Conservation (phyloP, 148 eudicot genomes). For the Rhododendron simsii region DNA sequence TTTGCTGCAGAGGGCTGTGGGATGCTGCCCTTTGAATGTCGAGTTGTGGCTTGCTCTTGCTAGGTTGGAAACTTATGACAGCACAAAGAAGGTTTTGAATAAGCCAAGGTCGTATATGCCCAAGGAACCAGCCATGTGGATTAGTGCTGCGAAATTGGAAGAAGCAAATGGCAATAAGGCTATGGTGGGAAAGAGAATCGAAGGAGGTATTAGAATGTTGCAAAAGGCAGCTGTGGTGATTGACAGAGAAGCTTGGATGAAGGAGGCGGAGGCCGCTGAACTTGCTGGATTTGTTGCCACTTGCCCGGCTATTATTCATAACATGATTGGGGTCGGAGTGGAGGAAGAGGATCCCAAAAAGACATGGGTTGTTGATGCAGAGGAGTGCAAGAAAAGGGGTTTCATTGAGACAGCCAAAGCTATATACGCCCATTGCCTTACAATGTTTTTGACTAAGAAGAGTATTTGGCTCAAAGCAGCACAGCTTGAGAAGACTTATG, state of each 20-base stretch:
- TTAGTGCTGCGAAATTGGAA: conserved; percentile 90
- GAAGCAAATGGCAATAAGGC: conserved; percentile 79
- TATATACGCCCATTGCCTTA: conserved; percentile 46
- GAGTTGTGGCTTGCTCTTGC: conserved; percentile 96
- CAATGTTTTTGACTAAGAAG: conserved; percentile 80
- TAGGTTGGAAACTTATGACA: conserved; percentile 77
- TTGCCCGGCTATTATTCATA: conserved; percentile 72
- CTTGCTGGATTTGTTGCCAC: conserved; percentile 81
- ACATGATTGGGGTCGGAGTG: conserved; percentile 74
- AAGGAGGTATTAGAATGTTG: conserved; percentile 80
- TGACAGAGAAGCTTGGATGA: conserved; percentile 95
- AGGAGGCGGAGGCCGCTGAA: conserved; percentile 89
- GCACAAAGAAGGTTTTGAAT: conserved; percentile 80
- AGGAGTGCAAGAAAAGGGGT: conserved; percentile 95
- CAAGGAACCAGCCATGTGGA: conserved; percentile 94
- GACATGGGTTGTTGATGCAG: conserved; percentile 99
- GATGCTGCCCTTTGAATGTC: conserved; percentile 89
- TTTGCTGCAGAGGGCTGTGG: conserved; percentile 79
- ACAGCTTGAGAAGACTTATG: conserved; percentile 81
- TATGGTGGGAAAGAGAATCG: conserved; percentile 82
- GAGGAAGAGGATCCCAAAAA: conserved; percentile 95
- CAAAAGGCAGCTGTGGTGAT: conserved; percentile 69
- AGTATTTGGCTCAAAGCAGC: conserved; percentile 95
- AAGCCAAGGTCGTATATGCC: conserved; percentile 54
- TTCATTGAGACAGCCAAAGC: conserved; percentile 93